Conservation (phyloP, 2,329 filamentous ascomycete genomes). For the Dactylellina drechsleri region DNA sequence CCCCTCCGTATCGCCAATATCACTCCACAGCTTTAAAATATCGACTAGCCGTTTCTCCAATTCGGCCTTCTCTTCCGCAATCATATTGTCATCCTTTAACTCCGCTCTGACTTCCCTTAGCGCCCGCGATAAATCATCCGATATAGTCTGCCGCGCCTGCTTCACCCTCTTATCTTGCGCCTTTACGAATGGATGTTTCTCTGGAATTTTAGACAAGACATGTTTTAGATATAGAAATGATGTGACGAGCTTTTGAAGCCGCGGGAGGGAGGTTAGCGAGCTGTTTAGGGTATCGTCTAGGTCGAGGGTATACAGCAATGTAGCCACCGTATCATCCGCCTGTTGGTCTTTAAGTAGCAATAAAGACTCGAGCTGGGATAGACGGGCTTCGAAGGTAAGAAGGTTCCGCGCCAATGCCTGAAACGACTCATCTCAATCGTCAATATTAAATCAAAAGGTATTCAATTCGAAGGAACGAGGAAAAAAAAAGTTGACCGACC, state of each 20-base stretch:
- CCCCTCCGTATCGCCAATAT: conserved; percentile 71
- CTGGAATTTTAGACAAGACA: conserved; percentile 66
- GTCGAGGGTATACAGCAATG: conserved; percentile 60
- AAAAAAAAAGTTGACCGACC: conserved; percentile 60
- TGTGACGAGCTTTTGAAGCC: conserved; percentile 68
- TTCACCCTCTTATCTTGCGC: conserved; percentile 68
- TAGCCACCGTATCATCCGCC: conserved; percentile 49
- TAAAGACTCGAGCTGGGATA: conserved; percentile 49
- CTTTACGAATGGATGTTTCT: conserved; percentile 72
- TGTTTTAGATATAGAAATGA: conserved; percentile 69
- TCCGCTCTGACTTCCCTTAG: conserved; percentile 65
- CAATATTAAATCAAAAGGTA: too few relatives aligned
- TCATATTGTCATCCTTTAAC: conserved; percentile 58
- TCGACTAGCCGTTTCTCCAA: conserved; percentile 65
- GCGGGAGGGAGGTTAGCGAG: conserved; percentile 59
- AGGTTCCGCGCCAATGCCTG: conserved; percentile 52
- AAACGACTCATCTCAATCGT: too few relatives aligned
- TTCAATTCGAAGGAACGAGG: too few relatives aligned
- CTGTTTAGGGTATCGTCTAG: conserved; percentile 58
- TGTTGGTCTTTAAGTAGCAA: conserved; percentile 45
- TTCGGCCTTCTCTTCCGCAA: conserved; percentile 59
- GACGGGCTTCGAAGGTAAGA: conserved; percentile 48
- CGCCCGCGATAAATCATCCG: conserved; percentile 73
- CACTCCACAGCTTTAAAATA: conserved; percentile 70
- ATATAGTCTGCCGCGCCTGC: conserved; percentile 70